phyloP scores from a whole-genome alignment of 345 rosid genomes.

The Draba incana region DNA sequence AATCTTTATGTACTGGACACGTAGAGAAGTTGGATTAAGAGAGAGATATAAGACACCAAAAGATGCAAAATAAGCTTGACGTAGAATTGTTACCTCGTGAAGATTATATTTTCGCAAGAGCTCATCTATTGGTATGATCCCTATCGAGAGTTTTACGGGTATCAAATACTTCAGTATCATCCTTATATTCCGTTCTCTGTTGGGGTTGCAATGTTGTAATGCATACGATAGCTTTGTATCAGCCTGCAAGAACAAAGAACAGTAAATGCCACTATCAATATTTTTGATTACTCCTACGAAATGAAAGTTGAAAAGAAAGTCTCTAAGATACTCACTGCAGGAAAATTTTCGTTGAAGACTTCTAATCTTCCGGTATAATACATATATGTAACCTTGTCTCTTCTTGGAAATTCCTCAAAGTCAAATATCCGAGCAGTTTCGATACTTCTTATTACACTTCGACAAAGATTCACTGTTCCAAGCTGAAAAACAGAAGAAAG shows the following conservation, averaged over 20 bases:
- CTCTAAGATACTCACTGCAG: slow-evolving; percentile 65
- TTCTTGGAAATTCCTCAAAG: slow-evolving; percentile 92
- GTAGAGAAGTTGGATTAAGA: slow-evolving; percentile 25
- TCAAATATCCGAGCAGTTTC: slow-evolving; percentile 96
- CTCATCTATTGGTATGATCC: slow-evolving; percentile 69
- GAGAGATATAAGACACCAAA: background rate
- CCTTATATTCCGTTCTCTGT: slow-evolving; percentile 78
- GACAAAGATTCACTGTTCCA: slow-evolving; percentile 95
- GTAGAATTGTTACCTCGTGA: slow-evolving; percentile 58
- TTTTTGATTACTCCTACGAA: background rate
- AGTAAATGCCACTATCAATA: background rate
- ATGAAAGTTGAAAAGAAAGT: slow-evolving; percentile 1
- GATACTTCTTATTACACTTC: slow-evolving; percentile 97
- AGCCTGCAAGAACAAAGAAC: slow-evolving; percentile 62
- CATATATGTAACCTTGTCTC: slow-evolving; percentile 99
- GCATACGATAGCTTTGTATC: slow-evolving; percentile 93
- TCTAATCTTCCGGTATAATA: slow-evolving; percentile 98
- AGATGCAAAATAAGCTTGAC: slow-evolving; percentile 3
- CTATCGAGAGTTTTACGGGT: slow-evolving; percentile 93
- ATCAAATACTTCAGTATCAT: slow-evolving; percentile 93
- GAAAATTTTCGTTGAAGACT: slow-evolving; percentile 96
- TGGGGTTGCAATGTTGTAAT: slow-evolving; percentile 71
- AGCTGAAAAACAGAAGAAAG: slow-evolving; percentile 60
- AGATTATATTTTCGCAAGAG: slow-evolving; percentile 72
- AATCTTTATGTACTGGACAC: slow-evolving; percentile 69